phyloP scores from a whole-genome alignment of 441 rosid species.

The Pelargonium cotyledonis region DNA sequence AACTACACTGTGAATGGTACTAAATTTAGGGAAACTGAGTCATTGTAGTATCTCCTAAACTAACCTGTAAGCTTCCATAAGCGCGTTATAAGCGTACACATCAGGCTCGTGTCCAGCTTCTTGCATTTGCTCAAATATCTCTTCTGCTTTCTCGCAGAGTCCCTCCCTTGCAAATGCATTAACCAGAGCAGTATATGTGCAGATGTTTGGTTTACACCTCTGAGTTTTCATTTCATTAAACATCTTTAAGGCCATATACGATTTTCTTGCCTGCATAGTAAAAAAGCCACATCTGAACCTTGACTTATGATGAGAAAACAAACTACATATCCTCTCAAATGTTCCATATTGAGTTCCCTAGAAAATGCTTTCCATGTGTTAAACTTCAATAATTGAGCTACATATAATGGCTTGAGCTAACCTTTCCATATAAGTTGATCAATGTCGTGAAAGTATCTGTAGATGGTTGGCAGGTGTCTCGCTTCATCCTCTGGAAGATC shows the following conservation, averaged over 20 bases:
- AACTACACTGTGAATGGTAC: no score
- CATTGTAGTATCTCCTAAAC: not conserved
- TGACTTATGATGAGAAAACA: not conserved
- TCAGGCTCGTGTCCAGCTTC: slow-evolving; percentile 83
- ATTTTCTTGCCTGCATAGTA: slow-evolving; percentile 56
- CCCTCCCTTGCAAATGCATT: slow-evolving; percentile 97
- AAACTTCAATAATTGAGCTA: no score
- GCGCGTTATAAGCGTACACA: slow-evolving; percentile 84
- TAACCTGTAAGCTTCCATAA: slow-evolving; percentile 83
- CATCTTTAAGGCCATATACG: slow-evolving; percentile 69
- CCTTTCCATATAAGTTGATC: slow-evolving; percentile 90
- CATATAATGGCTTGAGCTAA: slow-evolving; percentile 12
- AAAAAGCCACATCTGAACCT: slow-evolving; percentile 14
- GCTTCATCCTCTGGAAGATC: slow-evolving; percentile 69
- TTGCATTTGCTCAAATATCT: slow-evolving; percentile 85
- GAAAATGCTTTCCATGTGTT: no score
- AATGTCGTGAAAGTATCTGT: slow-evolving; percentile 74
- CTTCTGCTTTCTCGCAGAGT: slow-evolving; percentile 89
- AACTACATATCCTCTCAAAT: not conserved
- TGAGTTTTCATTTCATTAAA: slow-evolving; percentile 78
- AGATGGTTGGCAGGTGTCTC: slow-evolving; percentile 53
- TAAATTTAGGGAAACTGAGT: no score
- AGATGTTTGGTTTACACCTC: slow-evolving; percentile 71
- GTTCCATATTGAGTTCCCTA: no score
- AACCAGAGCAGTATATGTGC: slow-evolving; percentile 75